These are phyloP conservation scores for Yamadazyma akitaensis DNA, from an alignment of 805 yeast species.

Conservation along the genomic window DNA sequence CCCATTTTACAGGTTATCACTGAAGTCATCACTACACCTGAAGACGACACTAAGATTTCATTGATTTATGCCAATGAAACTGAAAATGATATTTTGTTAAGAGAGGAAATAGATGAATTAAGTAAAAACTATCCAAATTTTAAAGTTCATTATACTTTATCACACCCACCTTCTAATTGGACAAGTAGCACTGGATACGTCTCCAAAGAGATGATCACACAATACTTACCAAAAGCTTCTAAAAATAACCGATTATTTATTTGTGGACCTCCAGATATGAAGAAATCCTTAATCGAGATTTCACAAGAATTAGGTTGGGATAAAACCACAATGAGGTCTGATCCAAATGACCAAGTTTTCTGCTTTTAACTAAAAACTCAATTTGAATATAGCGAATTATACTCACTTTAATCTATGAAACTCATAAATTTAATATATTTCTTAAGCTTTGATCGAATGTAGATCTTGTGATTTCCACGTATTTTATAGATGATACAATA, in stretches of 20 bases:
- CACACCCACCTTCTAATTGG: conserved; percentile 48
- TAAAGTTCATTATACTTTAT: conserved; percentile 55
- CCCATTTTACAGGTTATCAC: conserved; percentile 83
- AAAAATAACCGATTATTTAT: conserved; percentile 55
- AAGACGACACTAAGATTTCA: conserved; percentile 57
- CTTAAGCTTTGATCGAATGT: too few relatives aligned
- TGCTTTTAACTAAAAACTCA: conserved; percentile 36
- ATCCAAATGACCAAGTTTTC: conserved; percentile 55
- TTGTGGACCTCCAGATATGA: conserved; percentile 77
- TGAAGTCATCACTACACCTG: conserved; percentile 64
- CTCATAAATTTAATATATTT: too few relatives aligned
- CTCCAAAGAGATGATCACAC: conserved; percentile 52
- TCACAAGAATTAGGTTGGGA: conserved; percentile 64
- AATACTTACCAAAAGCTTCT: conserved; percentile 50
- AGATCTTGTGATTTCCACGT: background rate
- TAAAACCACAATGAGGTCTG: conserved; percentile 42
- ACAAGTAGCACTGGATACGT: conserved; percentile 57
- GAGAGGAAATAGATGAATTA: conserved; percentile 69
- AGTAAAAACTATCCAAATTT: conserved; percentile 61
- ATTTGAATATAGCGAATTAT: background rate
- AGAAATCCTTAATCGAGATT: conserved; percentile 45
- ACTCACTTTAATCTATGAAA: background rate
- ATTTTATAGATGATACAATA: background rate
- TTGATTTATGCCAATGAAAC: conserved; percentile 73
- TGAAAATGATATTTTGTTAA: conserved; percentile 70